A percentile compares a stretch with the other conserved stretches of the same genome.
Evolutionary conservation across 805 yeast species (phyloP).

Genomic region (Lachancea waltii): DNA sequence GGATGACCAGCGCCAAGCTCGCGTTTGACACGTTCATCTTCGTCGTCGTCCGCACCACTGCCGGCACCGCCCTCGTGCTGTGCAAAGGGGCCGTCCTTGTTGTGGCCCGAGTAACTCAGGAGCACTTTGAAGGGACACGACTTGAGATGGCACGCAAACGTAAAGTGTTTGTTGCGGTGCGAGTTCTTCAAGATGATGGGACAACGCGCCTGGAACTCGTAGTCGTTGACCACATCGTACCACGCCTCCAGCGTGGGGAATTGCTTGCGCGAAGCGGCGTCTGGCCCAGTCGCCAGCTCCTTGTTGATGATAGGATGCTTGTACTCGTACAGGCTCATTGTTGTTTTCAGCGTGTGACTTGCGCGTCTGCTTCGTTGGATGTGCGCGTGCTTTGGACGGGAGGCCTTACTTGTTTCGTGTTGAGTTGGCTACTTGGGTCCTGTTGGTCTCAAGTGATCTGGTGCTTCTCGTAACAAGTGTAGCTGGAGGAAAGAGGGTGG

Average conservation of each 20-base stretch:
- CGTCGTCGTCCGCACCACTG: slow-evolving; percentile 6
- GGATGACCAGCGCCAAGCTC: slow-evolving; percentile 9
- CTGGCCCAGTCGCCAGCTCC: slow-evolving; percentile 23
- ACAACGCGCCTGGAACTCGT: slow-evolving; percentile 32
- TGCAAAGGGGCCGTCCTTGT: slow-evolving; percentile 11
- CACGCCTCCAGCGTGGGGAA: slow-evolving; percentile 29
- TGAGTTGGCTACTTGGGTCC: background rate
- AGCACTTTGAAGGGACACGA: slow-evolving; percentile 31
- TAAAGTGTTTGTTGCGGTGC: slow-evolving; percentile 32
- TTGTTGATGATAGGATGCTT: slow-evolving; percentile 32
- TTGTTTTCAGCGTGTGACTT: background rate
- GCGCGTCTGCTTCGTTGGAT: slow-evolving; percentile 7
- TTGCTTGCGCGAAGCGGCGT: slow-evolving; percentile 19
- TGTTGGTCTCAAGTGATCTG: background rate
- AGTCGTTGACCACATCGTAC: slow-evolving; percentile 32
- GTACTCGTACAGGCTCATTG: slow-evolving; percentile 29
- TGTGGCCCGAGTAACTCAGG: slow-evolving; percentile 27
- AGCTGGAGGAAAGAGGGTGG: background rate
- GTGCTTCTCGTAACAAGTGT: slow-evolving; percentile 5
- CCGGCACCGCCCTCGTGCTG: slow-evolving; percentile 3
- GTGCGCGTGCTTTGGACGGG: slow-evolving; percentile 3
- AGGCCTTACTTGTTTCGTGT: background rate
- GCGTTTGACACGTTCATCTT: slow-evolving; percentile 7
- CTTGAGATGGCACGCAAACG: slow-evolving; percentile 33
- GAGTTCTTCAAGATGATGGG: slow-evolving; percentile 33